These are phyloP conservation scores for Neopestalotiopsis rosae DNA, from an alignment of 2,329 filamentous ascomycete species.

Conservation along the genomic window DNA sequence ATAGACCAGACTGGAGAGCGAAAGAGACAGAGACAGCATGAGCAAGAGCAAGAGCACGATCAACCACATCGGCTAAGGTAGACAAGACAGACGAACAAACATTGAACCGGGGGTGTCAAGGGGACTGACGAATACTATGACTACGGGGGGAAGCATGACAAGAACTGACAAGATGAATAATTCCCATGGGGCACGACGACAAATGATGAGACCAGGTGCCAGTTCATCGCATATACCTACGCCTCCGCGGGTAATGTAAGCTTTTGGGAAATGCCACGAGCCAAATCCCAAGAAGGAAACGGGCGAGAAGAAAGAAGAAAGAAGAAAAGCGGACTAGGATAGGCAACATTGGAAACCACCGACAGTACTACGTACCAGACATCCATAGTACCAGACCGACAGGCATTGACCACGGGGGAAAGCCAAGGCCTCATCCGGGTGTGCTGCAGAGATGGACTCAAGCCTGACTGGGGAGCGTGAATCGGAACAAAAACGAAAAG, in stretches of 20 bases:
- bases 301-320: not conserved
- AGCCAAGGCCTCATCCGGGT: not conserved
- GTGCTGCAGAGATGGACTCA: not conserved
- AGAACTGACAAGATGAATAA: not conserved
- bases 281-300: slow-evolving; percentile 14
- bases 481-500: not conserved
- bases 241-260: not conserved
- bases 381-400: not conserved
- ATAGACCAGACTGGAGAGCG: not conserved
- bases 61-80: not conserved
- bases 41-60: slow-evolving; percentile 5
- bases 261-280: slow-evolving; percentile 13
- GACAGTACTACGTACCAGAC: too few relatives aligned
- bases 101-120: not conserved
- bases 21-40: slow-evolving; percentile 4
- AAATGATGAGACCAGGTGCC: slow-evolving; percentile 7
- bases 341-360: slow-evolving; percentile 4
- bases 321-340: not conserved
- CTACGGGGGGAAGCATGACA: not conserved
- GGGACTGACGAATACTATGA: not conserved
- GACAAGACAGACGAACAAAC: not conserved
- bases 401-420: not conserved
- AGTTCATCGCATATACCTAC: not conserved
- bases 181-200: not conserved
- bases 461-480: not conserved